Evolutionary conservation across 768 basidiomycete species (phyloP), one percentile per base, ranked within the genome.

Genomic region (Scleroderma bovista): DNA sequence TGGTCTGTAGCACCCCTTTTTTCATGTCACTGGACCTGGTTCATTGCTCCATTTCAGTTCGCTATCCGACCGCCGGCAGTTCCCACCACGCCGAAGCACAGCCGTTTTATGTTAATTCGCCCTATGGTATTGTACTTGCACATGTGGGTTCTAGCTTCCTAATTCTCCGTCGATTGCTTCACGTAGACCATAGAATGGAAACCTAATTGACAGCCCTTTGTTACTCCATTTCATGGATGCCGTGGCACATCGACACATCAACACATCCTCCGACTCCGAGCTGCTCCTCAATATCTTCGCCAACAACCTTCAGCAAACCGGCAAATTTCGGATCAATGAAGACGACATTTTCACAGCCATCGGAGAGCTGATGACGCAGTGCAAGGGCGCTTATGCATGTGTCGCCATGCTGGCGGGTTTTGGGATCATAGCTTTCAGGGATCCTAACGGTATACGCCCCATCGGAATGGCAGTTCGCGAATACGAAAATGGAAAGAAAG

Each of bases 81-180:
- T 96, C 93, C 51, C 89, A 93, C 51, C 89, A 96, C 57, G 86
- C 95, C 11, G 96, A 99, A 66, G 94, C 96, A 8, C 96, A 99
- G 64, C 96, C 96, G 1, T 99, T 99, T 77, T 99, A 99, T 65
- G 96, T 99, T 60, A 99, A 99, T 73, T 95, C 93, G n/a, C 96
- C 96, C 3, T 99, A 98, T 67, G 96, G 96, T 46, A 95, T 99
- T 62, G 92, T 94, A 54, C 88, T 99, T 64, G 96, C 91, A 17
- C 95, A 99, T 75, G 95, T 94, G 66, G 55, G 86, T 74, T 23
- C 41, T 43, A 44, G 33, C 24, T 47, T 17, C 47, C 41, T 44
- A 4, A 32, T 49, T 13, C 31, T 31, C 8, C 45, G 32, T 44
- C 22, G 13, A 31, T 23, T 16, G 31, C n/a, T 31, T 49, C 44